phyloP scores from a whole-genome alignment of 495 filamentous ascomycete species.

The Neurospora sp. region DNA sequence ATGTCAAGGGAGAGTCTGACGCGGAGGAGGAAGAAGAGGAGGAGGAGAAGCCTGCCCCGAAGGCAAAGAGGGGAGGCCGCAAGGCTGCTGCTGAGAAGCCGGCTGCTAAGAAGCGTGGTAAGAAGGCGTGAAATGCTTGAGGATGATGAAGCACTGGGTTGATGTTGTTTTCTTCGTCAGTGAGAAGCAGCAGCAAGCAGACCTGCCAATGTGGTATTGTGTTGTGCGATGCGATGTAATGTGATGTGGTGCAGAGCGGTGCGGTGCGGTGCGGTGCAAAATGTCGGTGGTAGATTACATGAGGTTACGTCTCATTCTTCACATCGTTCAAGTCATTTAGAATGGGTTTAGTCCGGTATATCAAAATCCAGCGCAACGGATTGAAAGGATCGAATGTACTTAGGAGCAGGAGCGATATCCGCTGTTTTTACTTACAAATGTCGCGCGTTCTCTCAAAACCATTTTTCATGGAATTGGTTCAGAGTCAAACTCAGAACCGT shows the following conservation, averaged over 20 bases:
- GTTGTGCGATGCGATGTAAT: neutral
- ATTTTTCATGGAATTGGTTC: too few relatives aligned
- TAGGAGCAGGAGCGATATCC: too few relatives aligned
- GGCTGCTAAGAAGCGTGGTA: slow-evolving; percentile 9
- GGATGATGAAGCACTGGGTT: neutral
- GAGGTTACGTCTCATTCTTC: too few relatives aligned
- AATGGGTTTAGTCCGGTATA: too few relatives aligned
- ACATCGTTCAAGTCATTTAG: too few relatives aligned
- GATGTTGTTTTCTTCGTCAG: neutral
- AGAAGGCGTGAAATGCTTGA: slow-evolving; percentile 7
- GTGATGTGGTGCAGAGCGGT: neutral
- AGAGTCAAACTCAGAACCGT: too few relatives aligned
- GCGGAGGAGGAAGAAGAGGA: slow-evolving; percentile 6
- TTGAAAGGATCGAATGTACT: too few relatives aligned
- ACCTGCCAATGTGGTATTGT: neutral
- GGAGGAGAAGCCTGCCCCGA: slow-evolving; percentile 10
- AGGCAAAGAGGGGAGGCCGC: slow-evolving; percentile 18
- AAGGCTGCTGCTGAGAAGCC: slow-evolving; percentile 14
- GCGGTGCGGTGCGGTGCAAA: neutral
- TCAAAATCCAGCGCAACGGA: too few relatives aligned
- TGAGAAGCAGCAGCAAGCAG: neutral
- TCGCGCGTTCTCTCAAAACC: too few relatives aligned
- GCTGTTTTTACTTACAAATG: too few relatives aligned
- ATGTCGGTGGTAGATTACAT: neutral
- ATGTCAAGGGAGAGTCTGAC: slow-evolving; percentile 1